Percentiles rank a stretch among this genome's conserved stretches.
Evolutionary conservation across 2,329 filamentous ascomycete genomes (phyloP).

Genomic region (Aspergillus arachidicola): DNA sequence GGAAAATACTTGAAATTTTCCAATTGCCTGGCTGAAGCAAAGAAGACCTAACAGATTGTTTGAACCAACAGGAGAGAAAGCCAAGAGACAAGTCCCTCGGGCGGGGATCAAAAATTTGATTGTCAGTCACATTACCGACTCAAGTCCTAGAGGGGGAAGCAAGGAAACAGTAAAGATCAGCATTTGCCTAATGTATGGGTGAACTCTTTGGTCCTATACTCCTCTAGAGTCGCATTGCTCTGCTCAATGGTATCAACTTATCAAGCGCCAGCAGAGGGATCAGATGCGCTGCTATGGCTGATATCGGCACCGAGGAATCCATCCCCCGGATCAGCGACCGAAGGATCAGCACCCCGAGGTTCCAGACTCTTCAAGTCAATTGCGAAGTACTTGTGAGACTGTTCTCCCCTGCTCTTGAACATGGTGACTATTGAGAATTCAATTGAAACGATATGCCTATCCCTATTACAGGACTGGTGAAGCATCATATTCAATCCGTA

Average conservation of each 20-base stretch:
- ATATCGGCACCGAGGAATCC: neutral
- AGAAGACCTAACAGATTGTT: neutral
- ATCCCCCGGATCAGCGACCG: constrained; percentile 14
- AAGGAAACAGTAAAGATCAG: neutral
- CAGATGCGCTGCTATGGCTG: neutral
- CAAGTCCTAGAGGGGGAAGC: neutral
- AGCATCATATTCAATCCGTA: neutral
- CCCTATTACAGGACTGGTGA: neutral
- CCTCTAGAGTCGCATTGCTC: neutral
- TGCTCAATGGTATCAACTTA: neutral
- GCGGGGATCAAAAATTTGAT: neutral
- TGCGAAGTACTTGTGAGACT: neutral
- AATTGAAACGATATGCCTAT: neutral
- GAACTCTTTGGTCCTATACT: neutral
- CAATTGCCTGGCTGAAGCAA: neutral
- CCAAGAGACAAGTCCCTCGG: neutral
- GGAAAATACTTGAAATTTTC: neutral
- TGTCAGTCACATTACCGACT: neutral
- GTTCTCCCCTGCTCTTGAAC: neutral
- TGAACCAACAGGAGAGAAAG: neutral
- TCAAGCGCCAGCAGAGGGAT: neutral
- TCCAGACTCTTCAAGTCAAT: constrained; percentile 13
- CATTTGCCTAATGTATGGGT: neutral
- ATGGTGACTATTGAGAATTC: no score
- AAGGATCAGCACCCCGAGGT: constrained; percentile 14